Base-by-base conservation (phyloP, 306 rosid genomes). In the Begonia peltatifolia region DNA sequence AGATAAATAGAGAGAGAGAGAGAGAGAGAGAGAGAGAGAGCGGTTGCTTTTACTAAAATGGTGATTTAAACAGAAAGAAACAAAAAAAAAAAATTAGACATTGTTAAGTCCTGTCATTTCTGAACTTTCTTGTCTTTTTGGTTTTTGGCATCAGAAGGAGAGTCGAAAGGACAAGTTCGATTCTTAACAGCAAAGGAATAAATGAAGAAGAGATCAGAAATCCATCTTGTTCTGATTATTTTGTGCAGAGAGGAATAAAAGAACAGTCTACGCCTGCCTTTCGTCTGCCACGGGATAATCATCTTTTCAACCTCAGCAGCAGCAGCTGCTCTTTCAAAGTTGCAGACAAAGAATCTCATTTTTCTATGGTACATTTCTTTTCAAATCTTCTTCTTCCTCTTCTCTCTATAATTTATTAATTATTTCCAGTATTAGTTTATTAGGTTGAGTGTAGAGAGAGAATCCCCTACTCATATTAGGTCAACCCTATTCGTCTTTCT, bases 181-280 rank as follows among this genome's bases (percentile, higher is more conserved):
- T 47, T 41, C 36, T 64, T 36, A 67, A 58, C 53, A 61, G 64
- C n/a, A 59, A 69, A 71, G 62, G 80, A 69, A 77, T 66, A 68
- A 25, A 67, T 42, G 82, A 60, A 25, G 50, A 20, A 59, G 58
- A 13, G 71, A 62, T 10, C 4, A 0, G 67, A 50, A 76, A 47
- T 63, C 83, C 83, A 81, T 80, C 77, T 87, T 38, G 69, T 82
- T 82, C 80, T 60, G 50, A 71, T 53, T 36, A 61, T 56, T 70
- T 46, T 68, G 69, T 67, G 53, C 69, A 59, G 0, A 59, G 50
- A 41, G 76, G 75, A 72, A 71, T 72, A 53, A 79, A 74, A 64
- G 73, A 67, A 41, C 53, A 18, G 11, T 64, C 74, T 61, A 63
- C 65, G 2, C 36, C 36, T 62, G 16, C 75, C 60, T 46, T 30